Percentiles rank a stretch among this genome's conserved stretches.
phyloP scores from a whole-genome alignment of 345 rosid species.

The Salix caprea region DNA sequence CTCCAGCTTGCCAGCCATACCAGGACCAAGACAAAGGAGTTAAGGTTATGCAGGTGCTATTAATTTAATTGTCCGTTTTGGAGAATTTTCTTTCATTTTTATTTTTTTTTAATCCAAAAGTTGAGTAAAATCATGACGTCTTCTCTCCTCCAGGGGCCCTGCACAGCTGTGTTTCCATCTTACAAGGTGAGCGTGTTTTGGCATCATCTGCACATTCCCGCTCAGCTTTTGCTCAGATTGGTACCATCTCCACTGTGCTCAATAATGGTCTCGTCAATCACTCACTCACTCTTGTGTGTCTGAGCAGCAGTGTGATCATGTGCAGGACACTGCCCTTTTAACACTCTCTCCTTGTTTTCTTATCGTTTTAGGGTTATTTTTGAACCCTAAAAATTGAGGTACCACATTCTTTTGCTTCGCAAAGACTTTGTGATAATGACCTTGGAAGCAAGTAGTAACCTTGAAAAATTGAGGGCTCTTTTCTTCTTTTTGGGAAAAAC shows the following conservation, averaged over 20 bases:
- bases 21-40: no score
- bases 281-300: not conserved
- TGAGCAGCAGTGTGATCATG: no score
- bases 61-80: no score
- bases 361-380: not conserved
- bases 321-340: not conserved
- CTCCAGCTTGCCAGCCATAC: no score
- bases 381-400: no score
- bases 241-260: conserved; percentile 23
- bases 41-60: no score
- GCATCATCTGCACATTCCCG: conserved; percentile 27
- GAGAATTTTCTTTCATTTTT: not conserved
- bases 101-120: not conserved
- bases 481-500: no score
- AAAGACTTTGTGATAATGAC: no score
- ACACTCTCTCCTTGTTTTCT: not conserved
- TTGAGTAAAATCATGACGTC: not conserved
- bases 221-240: conserved; percentile 18
- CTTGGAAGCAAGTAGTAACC: no score
- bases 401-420: not conserved
- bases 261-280: conserved; percentile 17
- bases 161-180: conserved; percentile 38
- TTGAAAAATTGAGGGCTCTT: no score
- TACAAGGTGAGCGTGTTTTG: conserved; percentile 30
- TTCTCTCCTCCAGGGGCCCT: conserved; percentile 20